Evolutionary conservation across 225 moss, liverwort and hornwort species (phyloP).

Genomic region (Pleurozium schreberi): DNA sequence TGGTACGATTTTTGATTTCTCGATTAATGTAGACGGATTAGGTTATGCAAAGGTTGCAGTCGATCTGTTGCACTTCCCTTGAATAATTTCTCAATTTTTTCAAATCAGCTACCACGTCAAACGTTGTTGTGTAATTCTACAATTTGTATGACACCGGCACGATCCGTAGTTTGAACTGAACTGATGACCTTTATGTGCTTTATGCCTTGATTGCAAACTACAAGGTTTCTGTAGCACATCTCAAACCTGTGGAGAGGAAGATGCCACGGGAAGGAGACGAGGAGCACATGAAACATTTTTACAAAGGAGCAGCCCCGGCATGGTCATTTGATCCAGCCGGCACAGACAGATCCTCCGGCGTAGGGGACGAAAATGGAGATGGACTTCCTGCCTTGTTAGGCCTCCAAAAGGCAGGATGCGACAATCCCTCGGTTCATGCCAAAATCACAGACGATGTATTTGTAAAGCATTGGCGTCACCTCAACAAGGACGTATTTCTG

Average conservation of each 20-base stretch:
- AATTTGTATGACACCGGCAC: neutral
- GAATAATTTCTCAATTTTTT: neutral
- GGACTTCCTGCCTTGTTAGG: neutral
- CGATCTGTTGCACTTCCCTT: neutral
- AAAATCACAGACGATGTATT: conserved; percentile 28
- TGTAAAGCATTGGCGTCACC: conserved; percentile 43
- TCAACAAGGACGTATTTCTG: conserved; percentile 8
- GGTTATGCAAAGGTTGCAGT: neutral
- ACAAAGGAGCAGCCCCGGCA: conserved; percentile 22
- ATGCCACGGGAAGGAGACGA: neutral
- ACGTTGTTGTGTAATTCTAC: neutral
- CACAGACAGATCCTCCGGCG: neutral
- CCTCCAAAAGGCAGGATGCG: neutral
- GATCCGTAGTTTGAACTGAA: neutral
- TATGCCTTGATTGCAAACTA: neutral
- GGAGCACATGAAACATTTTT: neutral
- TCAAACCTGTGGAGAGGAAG: conserved; percentile 53
- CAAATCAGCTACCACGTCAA: neutral
- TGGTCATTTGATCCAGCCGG: conserved; percentile 65
- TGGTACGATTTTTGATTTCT: conserved; percentile 12
- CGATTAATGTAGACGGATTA: neutral
- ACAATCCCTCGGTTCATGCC: neutral
- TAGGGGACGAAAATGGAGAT: neutral
- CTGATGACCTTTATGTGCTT: neutral
- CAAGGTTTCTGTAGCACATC: conserved; percentile 83